Percentiles rank a stretch among this genome's conserved stretches.
Conservation (phyloP, 2,329 filamentous ascomycete species). For the Mycocentrospora acerina region DNA sequence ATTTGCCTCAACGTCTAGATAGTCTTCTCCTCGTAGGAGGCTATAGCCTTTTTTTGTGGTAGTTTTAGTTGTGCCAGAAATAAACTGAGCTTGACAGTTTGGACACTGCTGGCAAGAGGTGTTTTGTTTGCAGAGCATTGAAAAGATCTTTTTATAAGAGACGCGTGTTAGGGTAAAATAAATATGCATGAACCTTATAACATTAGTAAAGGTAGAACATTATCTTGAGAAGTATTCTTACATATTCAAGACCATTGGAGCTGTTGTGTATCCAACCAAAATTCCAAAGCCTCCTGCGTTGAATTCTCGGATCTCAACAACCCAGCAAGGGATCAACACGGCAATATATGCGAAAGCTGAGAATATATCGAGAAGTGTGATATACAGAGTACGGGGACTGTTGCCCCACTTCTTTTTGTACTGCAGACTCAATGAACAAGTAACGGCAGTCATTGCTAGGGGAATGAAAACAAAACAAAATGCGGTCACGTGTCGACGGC, state of each 20-base stretch:
- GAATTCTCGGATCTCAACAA: slow-evolving; percentile 2
- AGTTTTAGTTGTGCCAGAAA: neutral
- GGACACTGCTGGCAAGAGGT: slow-evolving; percentile 6
- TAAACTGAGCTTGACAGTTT: slow-evolving; percentile 6
- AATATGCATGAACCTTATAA: slow-evolving; percentile 3
- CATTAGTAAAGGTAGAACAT: neutral
- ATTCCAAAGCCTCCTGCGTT: slow-evolving; percentile 4
- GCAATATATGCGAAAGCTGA: slow-evolving; percentile 1
- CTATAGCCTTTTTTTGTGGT: slow-evolving; percentile 10
- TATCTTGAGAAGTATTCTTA: neutral
- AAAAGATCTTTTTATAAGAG: slow-evolving; percentile 2
- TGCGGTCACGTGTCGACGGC: neutral
- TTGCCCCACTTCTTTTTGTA: slow-evolving; percentile 8
- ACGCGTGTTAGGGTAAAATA: slow-evolving; percentile 3
- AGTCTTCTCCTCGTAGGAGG: slow-evolving; percentile 9
- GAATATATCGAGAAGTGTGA: slow-evolving; percentile 2
- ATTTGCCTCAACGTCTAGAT: slow-evolving; percentile 8
- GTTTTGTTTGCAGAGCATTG: neutral
- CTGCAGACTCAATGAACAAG: slow-evolving; percentile 1
- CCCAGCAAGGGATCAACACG: slow-evolving; percentile 5
- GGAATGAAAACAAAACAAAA: slow-evolving; percentile 9
- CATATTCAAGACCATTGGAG: slow-evolving; percentile 8
- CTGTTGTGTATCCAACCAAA: slow-evolving; percentile 5
- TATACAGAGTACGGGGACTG: neutral
- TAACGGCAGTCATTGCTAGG: slow-evolving; percentile 3